Percentiles rank a stretch among this genome's conserved stretches.
Evolutionary conservation across 73 alveolate species (phyloP).

Genomic region (Paramecium pentaurelia): DNA sequence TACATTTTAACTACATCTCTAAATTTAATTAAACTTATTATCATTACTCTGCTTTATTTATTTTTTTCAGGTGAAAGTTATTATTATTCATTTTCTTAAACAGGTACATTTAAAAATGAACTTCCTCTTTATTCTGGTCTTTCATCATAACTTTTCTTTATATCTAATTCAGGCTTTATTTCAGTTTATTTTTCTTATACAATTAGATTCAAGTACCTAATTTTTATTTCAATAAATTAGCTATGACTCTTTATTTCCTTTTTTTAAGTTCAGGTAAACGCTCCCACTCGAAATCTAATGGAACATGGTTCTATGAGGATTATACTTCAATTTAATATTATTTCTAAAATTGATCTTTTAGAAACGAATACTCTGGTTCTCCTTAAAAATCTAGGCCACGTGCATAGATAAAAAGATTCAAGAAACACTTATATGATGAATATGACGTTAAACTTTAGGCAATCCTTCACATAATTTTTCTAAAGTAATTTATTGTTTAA

Average conservation of each 20-base stretch:
- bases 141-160: not conserved
- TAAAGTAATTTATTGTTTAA: not conserved
- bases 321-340: not conserved
- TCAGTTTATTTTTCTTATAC: not conserved
- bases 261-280: not conserved
- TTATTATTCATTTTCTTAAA: not conserved
- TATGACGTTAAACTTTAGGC: slow-evolving; percentile 61
- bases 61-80: not conserved
- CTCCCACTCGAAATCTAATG: slow-evolving; percentile 40
- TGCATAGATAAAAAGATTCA: slow-evolving; percentile 53
- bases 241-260: not conserved
- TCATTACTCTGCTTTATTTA: not conserved
- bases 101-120: slow-evolving; percentile 18
- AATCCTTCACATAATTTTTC: slow-evolving; percentile 64
- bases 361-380: slow-evolving; percentile 69
- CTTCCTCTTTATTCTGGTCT: slow-evolving; percentile 17
- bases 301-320: not conserved
- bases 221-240: not conserved
- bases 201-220: not conserved
- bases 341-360: slow-evolving; percentile 53
- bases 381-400: slow-evolving; percentile 65
- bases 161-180: not conserved
- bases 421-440: slow-evolving; percentile 40
- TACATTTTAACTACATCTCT: not conserved
- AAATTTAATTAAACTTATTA: not conserved